Percentiles rank a stretch among this genome's conserved stretches.
Evolutionary conservation across 768 basidiomycete genomes (phyloP).

Genomic region (Lactarius sanguifluus): DNA sequence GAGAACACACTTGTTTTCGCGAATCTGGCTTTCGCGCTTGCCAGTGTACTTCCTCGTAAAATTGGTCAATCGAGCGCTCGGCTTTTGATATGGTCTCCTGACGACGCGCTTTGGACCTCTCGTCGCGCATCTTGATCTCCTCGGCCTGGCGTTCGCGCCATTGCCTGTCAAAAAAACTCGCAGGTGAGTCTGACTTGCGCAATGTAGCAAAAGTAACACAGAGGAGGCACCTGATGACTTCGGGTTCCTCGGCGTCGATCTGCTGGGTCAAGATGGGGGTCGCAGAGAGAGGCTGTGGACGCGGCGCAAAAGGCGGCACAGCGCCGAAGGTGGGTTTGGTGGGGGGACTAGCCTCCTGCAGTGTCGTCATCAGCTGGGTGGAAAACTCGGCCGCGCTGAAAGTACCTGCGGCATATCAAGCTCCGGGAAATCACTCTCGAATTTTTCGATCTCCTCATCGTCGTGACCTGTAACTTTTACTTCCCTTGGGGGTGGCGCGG

Average conservation of each 20-base stretch:
- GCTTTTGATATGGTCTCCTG: conserved; percentile 84
- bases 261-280: conserved; percentile 73
- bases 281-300: conserved; percentile 68
- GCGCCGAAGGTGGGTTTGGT: conserved; percentile 48
- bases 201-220: background rate
- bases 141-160: conserved; percentile 87
- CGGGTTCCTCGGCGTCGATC: conserved; percentile 76
- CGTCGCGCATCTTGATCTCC: conserved; percentile 83
- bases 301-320: conserved; percentile 65
- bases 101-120: conserved; percentile 68
- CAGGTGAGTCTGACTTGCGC: background rate
- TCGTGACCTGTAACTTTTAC: conserved; percentile 85
- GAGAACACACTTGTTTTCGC: conserved; percentile 88
- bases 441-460: conserved; percentile 66
- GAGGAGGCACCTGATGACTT: conserved; percentile 70
- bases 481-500: conserved; percentile 44
- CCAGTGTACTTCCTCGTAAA: conserved; percentile 85
- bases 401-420: conserved; percentile 53
- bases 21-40: conserved; percentile 87
- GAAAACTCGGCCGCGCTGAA: background rate
- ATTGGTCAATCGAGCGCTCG: conserved; percentile 83
- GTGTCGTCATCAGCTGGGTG: conserved; percentile 6
- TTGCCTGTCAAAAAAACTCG: conserved; percentile 46
- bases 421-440: conserved; percentile 84
- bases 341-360: conserved; percentile 26